phyloP scores from a whole-genome alignment of 2,329 filamentous ascomycete species.

The Xylariomycetidae sp. region DNA sequence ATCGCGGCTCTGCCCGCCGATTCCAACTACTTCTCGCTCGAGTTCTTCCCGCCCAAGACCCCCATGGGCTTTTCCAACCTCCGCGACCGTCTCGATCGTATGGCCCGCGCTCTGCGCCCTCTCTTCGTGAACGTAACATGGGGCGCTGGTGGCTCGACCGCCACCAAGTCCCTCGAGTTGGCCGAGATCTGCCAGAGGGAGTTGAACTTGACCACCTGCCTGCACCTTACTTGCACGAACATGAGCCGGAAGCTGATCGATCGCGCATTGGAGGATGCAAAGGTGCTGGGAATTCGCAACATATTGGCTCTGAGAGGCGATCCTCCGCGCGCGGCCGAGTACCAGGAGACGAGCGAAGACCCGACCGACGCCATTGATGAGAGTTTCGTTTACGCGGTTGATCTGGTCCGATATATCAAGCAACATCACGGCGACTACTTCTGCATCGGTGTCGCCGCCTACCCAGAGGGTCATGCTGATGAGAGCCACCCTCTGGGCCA shows the following conservation, averaged over 20 bases:
- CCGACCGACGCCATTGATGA: conserved; percentile 58
- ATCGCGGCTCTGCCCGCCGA: conserved; percentile 81
- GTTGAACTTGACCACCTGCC: conserved; percentile 84
- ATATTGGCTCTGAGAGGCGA: conserved; percentile 90
- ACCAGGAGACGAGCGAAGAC: conserved; percentile 57
- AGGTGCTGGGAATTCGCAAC: conserved; percentile 84
- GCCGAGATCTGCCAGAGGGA: conserved; percentile 93
- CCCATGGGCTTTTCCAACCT: conserved; percentile 93
- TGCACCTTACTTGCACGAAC: conserved; percentile 96
- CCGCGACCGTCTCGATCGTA: conserved; percentile 85
- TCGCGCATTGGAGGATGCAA: conserved; percentile 83
- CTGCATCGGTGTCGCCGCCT: conserved; percentile 88
- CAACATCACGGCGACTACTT: conserved; percentile 88
- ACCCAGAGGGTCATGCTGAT: conserved; percentile 92
- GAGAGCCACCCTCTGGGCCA: conserved; percentile 72
- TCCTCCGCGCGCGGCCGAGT: conserved; percentile 83
- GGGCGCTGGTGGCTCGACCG: conserved; percentile 92
- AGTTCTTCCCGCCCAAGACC: conserved; percentile 99
- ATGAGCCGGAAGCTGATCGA: conserved; percentile 87
- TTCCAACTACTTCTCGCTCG: conserved; percentile 86
- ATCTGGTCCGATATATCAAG: conserved; percentile 85
- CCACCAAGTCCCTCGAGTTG: conserved; percentile 84
- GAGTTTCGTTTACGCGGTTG: conserved; percentile 83
- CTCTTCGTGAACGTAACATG: conserved; percentile 97
- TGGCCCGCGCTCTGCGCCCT: conserved; percentile 84